These are phyloP conservation scores for Botrytis pseudocinerea DNA, from an alignment of 2,329 filamentous ascomycete genomes.

Conservation along the genomic window DNA sequence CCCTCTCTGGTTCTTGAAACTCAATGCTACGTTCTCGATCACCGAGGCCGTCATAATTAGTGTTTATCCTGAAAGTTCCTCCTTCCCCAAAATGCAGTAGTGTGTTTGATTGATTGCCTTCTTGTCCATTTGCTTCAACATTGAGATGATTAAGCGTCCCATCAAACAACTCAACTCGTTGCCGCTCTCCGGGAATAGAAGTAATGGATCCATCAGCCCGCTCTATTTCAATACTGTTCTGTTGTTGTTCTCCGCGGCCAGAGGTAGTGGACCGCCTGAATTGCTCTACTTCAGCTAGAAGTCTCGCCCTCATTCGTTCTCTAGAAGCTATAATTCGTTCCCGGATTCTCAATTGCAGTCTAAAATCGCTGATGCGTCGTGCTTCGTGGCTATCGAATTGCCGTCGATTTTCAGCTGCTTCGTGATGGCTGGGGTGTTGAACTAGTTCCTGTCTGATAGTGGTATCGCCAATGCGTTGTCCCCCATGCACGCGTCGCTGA, in stretches of 20 bases:
- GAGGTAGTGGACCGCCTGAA: neutral
- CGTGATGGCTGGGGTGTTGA: neutral
- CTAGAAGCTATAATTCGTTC: neutral
- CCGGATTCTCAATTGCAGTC: neutral
- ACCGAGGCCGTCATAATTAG: constrained; percentile 12
- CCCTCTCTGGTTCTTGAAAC: neutral
- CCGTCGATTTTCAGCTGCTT: neutral
- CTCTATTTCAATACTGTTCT: neutral
- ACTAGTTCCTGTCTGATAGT: neutral
- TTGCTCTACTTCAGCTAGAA: neutral
- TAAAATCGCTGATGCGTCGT: neutral
- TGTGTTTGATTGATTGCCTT: neutral
- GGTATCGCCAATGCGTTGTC: neutral
- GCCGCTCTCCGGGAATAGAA: neutral
- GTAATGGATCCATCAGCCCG: neutral
- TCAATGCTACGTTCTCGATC: constrained; percentile 9
- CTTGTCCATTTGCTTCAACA: neutral
- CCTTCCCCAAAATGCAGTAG: neutral
- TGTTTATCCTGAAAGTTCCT: neutral
- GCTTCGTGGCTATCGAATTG: neutral
- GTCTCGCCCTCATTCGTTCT: neutral
- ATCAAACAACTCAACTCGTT: neutral
- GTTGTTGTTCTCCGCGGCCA: neutral
- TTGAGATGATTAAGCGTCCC: neutral
- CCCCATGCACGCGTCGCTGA: neutral